Evolutionary conservation across 805 yeast genomes (phyloP).

Genomic region (Starmera pachycereana): DNA sequence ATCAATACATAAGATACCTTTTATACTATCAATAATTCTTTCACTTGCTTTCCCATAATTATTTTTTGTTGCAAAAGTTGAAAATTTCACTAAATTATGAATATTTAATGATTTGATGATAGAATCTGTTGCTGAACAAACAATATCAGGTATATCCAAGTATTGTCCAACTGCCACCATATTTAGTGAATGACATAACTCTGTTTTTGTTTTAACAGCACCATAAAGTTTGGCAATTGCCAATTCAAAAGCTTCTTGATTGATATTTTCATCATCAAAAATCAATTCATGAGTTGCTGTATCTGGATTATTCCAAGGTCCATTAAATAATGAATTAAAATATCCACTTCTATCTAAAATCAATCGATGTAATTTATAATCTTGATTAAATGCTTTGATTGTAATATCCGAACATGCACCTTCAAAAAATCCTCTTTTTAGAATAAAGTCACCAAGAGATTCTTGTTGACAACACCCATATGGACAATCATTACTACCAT

Average conservation of each 20-base stretch:
- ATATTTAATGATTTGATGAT: slow-evolving; percentile 26
- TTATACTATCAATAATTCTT: slow-evolving; percentile 33
- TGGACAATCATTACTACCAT: slow-evolving; percentile 8
- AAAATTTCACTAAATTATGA: slow-evolving; percentile 24
- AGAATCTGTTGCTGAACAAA: slow-evolving; percentile 31
- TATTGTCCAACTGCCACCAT: slow-evolving; percentile 42
- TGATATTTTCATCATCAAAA: slow-evolving; percentile 32
- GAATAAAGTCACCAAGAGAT: slow-evolving; percentile 21
- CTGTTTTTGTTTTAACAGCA: slow-evolving; percentile 22
- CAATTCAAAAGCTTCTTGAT: slow-evolving; percentile 36
- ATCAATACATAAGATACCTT: slow-evolving; percentile 34
- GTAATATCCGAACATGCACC: slow-evolving; percentile 41
- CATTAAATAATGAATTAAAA: slow-evolving; percentile 34
- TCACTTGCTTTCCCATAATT: slow-evolving; percentile 38
- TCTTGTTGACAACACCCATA: slow-evolving; percentile 19
- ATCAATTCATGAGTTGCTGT: slow-evolving; percentile 18
- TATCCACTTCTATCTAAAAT: slow-evolving; percentile 37
- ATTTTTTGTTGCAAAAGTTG: slow-evolving; percentile 31
- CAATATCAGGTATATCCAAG: slow-evolving; percentile 34
- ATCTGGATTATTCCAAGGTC: slow-evolving; percentile 29
- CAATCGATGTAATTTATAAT: slow-evolving; percentile 35
- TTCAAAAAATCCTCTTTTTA: slow-evolving; percentile 29
- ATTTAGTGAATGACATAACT: slow-evolving; percentile 25
- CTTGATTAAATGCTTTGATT: slow-evolving; percentile 33
- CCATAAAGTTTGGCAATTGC: slow-evolving; percentile 41